A percentile compares a stretch with the other conserved stretches of the same genome.
Evolutionary conservation across 495 filamentous ascomycete genomes (phyloP).

Genomic region (Jackrogersella multiformis): DNA sequence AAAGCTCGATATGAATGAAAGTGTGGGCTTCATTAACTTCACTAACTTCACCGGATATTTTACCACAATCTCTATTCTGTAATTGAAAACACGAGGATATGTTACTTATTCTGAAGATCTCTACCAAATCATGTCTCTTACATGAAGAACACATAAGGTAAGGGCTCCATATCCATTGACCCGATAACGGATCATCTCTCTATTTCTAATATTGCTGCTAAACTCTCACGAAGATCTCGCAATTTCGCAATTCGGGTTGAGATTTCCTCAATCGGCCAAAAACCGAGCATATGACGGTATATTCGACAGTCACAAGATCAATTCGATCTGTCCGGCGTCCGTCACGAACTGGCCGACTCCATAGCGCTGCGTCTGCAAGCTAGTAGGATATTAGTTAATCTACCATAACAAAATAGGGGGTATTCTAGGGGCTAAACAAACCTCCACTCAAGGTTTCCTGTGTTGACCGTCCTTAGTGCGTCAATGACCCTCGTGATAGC

Average conservation of each 20-base stretch:
- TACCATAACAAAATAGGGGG: neutral
- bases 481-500: conserved; percentile 33
- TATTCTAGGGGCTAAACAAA: neutral
- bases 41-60: neutral
- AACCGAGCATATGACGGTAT: neutral
- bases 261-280: neutral
- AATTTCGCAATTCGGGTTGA: neutral
- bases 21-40: neutral
- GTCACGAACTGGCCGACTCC: conserved; percentile 32
- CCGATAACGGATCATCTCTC: neutral
- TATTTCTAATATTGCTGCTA: neutral
- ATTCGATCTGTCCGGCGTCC: conserved; percentile 30
- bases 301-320: conserved; percentile 28
- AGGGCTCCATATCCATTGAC: neutral
- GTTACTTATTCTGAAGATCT: neutral
- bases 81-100: neutral
- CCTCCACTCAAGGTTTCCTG: conserved; percentile 45
- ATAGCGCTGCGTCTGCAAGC: conserved; percentile 39
- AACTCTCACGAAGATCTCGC: neutral
- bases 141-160: neutral
- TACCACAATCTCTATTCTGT: neutral
- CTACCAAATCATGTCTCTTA: neutral
- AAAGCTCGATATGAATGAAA: neutral
- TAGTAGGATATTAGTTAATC: conserved; percentile 16
- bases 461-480: conserved; percentile 35